Conservation (phyloP, 768 basidiomycete genomes). For the Psilocybe cyanescens region DNA sequence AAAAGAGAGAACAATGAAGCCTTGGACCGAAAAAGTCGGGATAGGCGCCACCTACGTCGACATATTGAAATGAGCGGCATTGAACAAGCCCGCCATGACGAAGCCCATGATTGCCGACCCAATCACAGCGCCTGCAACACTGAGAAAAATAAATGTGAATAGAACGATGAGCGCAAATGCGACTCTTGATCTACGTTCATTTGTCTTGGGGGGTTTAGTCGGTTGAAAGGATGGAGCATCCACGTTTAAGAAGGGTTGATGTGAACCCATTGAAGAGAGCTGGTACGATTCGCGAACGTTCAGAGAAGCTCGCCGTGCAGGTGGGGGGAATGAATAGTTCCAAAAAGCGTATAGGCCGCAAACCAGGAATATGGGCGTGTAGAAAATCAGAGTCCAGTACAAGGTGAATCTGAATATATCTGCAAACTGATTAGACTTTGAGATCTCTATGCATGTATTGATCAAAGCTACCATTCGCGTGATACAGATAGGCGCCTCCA, state of each 20-base stretch:
- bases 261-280: slow-evolving; percentile 11
- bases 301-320: slow-evolving; percentile 11
- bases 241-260: neutral
- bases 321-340: slow-evolving; percentile 54
- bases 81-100: slow-evolving; percentile 47
- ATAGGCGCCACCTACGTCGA: slow-evolving; percentile 43
- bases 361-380: slow-evolving; percentile 51
- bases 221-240: slow-evolving; percentile 6
- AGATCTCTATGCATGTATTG: neutral
- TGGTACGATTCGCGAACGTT: slow-evolving; percentile 15
- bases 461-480: slow-evolving; percentile 37
- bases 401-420: slow-evolving; percentile 58
- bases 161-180: slow-evolving; percentile 52
- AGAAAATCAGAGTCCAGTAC: slow-evolving; percentile 55
- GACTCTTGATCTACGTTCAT: slow-evolving; percentile 47
- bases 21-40: neutral
- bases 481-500: slow-evolving; percentile 46
- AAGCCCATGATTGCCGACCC: slow-evolving; percentile 51
- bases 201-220: slow-evolving; percentile 27
- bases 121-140: slow-evolving; percentile 50
- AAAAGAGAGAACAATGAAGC: neutral
- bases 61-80: slow-evolving; percentile 50
- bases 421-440: slow-evolving; percentile 20
- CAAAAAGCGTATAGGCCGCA: slow-evolving; percentile 55
- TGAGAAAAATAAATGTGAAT: slow-evolving; percentile 41